Percentiles rank a stretch among this genome's conserved stretches.
Evolutionary conservation across 768 basidiomycete species (phyloP).

Genomic region (Saitozyma sp.): DNA sequence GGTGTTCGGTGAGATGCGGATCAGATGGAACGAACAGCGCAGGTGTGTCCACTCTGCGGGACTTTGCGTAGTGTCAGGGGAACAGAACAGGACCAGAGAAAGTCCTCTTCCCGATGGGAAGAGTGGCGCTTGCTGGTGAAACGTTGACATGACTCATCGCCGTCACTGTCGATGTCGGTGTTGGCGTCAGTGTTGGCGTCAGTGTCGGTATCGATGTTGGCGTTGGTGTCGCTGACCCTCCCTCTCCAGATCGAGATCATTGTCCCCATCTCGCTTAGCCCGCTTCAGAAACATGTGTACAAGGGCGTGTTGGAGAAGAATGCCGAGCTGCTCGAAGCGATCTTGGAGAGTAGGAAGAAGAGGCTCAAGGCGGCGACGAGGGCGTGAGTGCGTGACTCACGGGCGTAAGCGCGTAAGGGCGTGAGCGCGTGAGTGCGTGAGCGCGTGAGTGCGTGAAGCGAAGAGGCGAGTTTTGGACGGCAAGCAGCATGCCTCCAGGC

Average conservation of each 20-base stretch:
- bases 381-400: too few species aligned
- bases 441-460: too few species aligned
- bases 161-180: not conserved
- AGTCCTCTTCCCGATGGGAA: not conserved
- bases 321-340: slow-evolving; percentile 36
- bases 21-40: too few species aligned
- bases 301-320: slow-evolving; percentile 73
- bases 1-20: too few species aligned
- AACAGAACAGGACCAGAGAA: too few species aligned
- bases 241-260: slow-evolving; percentile 52
- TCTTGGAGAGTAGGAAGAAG: slow-evolving; percentile 21
- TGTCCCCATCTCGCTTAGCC: slow-evolving; percentile 83
- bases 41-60: too few species aligned
- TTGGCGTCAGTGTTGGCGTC: too few species aligned
- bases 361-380: slow-evolving; percentile 3
- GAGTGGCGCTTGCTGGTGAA: slow-evolving; percentile 3
- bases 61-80: too few species aligned
- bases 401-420: too few species aligned
- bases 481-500: too few species aligned
- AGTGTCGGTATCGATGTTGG: too few species aligned
- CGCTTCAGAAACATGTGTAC: slow-evolving; percentile 84
- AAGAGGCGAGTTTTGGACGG: too few species aligned
- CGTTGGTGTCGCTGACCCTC: not conserved
- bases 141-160: not conserved
- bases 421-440: not conserved